These are phyloP conservation scores for Chenopodium quinoa DNA, from an alignment of 148 eudicot genomes.

Conservation along the genomic window DNA sequence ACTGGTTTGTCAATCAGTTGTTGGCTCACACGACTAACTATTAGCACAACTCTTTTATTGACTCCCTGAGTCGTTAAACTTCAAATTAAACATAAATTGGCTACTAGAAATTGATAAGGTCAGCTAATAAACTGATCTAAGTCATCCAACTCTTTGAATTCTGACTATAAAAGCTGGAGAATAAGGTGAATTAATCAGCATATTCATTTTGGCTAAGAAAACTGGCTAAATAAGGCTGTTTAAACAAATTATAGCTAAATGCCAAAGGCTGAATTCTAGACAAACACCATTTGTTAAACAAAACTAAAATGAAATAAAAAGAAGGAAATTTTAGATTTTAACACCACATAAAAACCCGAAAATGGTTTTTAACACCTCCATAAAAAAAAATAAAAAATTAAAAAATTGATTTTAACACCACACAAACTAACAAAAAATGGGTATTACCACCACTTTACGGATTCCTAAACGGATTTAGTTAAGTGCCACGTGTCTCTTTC, in stretches of 20 bases:
- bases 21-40: not conserved
- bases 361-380: no score
- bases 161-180: not conserved
- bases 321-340: not conserved
- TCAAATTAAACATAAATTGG: no score
- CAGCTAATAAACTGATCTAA: not conserved
- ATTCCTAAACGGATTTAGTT: no score
- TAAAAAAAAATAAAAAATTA: no score
- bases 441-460: no score
- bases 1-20: not conserved
- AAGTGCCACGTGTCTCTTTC: no score
- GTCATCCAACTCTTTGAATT: not conserved
- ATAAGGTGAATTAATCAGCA: not conserved
- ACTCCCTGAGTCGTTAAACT: not conserved
- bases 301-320: not conserved
- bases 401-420: no score
- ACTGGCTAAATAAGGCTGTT: not conserved
- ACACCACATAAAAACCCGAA: no score
- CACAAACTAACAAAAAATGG: no score
- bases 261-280: not conserved
- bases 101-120: not conserved
- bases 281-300: not conserved
- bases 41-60: not conserved
- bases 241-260: not conserved
- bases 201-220: not conserved